phyloP scores from a whole-genome alignment of 768 basidiomycete genomes.

The Lentinula detonsa region DNA sequence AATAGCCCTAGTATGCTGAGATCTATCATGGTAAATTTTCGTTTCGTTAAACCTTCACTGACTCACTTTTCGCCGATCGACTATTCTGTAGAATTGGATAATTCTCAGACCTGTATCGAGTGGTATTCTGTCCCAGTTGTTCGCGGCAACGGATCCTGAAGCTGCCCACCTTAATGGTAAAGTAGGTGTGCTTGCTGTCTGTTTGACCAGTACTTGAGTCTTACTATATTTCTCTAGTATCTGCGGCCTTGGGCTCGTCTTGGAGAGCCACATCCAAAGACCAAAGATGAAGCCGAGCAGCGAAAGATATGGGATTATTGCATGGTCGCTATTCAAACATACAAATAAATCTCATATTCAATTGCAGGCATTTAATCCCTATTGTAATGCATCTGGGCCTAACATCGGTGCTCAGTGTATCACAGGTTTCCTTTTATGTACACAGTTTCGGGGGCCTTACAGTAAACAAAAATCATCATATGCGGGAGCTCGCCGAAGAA shows the following conservation, averaged over 20 bases:
- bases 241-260: background rate
- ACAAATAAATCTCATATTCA: background rate
- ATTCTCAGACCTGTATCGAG: background rate
- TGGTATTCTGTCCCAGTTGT: background rate
- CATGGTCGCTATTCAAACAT: background rate
- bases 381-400: too few relatives aligned
- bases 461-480: too few relatives aligned
- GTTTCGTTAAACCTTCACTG: background rate
- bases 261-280: background rate
- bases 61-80: background rate
- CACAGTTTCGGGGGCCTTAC: too few relatives aligned
- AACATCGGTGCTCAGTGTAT: too few relatives aligned
- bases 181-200: background rate
- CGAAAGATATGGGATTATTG: constrained; percentile 1
- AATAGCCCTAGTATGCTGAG: background rate
- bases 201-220: background rate
- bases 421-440: too few relatives aligned
- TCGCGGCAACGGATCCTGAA: background rate
- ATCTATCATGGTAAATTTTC: background rate
- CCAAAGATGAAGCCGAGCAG: background rate
- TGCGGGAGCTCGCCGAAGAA: too few relatives aligned
- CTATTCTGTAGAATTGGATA: background rate
- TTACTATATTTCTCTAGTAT: background rate
- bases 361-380: too few relatives aligned
- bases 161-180: background rate